phyloP scores from a whole-genome alignment of 1,284 basidiomycete species.

The Uromyces viciae-fabae region DNA sequence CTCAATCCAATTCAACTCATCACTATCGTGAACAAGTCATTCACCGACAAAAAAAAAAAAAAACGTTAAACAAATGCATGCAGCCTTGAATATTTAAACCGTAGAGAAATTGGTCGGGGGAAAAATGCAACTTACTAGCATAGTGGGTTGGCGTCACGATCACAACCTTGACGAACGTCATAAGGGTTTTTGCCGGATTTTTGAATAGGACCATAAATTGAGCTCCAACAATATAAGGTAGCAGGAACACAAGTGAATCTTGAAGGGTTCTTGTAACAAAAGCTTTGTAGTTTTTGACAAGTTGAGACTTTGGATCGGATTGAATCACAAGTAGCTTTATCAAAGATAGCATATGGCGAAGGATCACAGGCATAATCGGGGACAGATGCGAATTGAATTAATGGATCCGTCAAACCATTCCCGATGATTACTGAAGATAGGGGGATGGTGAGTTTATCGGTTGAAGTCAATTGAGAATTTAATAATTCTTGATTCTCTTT shows the following conservation, averaged over 20 bases:
- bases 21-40: no score
- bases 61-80: no score
- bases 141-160: constrained; percentile 63
- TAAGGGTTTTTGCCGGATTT: constrained; percentile 62
- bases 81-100: no score
- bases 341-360: constrained; percentile 67
- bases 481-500: constrained; percentile 64
- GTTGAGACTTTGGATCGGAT: constrained; percentile 53
- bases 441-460: constrained; percentile 62
- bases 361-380: constrained; percentile 73
- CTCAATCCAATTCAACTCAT: constrained; percentile 73
- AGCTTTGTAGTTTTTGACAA: constrained; percentile 54
- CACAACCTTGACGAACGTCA: constrained; percentile 75
- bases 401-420: constrained; percentile 75
- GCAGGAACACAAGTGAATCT: constrained; percentile 62
- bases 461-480: constrained; percentile 54
- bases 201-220: constrained; percentile 60
- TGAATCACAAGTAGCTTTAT: constrained; percentile 57
- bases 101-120: constrained; percentile 61
- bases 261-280: constrained; percentile 56
- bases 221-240: constrained; percentile 58
- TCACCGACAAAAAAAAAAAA: no score
- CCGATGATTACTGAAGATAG: constrained; percentile 74
- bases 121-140: constrained; percentile 60
- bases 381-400: constrained; percentile 61